These are phyloP conservation scores for Saksenaea vasiformis DNA, from an alignment of 371 early-diverging fungal genomes.

Conservation along the genomic window DNA sequence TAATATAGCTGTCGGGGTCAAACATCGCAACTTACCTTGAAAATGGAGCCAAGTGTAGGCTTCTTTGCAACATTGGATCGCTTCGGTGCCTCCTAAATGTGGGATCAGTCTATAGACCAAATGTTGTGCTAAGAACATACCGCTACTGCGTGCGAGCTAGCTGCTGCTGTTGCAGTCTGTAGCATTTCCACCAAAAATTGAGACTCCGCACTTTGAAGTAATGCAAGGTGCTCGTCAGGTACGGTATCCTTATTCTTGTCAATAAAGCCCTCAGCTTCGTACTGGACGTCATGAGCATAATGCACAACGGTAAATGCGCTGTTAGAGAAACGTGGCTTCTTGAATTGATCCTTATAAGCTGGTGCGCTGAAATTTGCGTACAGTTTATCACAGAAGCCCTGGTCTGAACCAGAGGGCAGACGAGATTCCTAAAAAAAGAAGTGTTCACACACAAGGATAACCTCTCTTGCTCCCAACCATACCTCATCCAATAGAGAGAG, in stretches of 20 bases:
- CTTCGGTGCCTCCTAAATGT: slow-evolving; percentile 14
- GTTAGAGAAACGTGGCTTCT: slow-evolving; percentile 87
- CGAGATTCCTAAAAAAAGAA: slow-evolving; percentile 64
- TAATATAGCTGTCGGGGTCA: not conserved
- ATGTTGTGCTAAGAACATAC: not conserved
- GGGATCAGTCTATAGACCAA: slow-evolving; percentile 11
- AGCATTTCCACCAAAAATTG: slow-evolving; percentile 79
- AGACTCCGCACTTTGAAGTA: slow-evolving; percentile 71
- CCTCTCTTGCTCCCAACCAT: slow-evolving; percentile 33
- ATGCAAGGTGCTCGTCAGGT: slow-evolving; percentile 84
- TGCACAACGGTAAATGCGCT: slow-evolving; percentile 86
- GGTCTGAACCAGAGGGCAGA: slow-evolving; percentile 90
- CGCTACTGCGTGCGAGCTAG: slow-evolving; percentile 38
- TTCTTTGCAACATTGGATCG: slow-evolving; percentile 59
- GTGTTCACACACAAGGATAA: not conserved
- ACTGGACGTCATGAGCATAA: slow-evolving; percentile 91
- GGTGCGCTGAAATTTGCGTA: slow-evolving; percentile 76
- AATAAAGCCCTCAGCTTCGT: slow-evolving; percentile 93
- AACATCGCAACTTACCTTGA: slow-evolving; percentile 46
- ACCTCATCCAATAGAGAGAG: slow-evolving; percentile 95
- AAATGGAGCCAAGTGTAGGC: slow-evolving; percentile 89
- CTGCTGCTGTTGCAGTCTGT: slow-evolving; percentile 54
- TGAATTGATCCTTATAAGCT: slow-evolving; percentile 76
- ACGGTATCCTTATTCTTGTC: slow-evolving; percentile 99
- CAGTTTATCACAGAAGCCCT: slow-evolving; percentile 82